Percentiles rank a stretch among this genome's conserved stretches.
Evolutionary conservation across 371 early-diverging fungal species (phyloP).

Genomic region (Batkoa obscura): DNA sequence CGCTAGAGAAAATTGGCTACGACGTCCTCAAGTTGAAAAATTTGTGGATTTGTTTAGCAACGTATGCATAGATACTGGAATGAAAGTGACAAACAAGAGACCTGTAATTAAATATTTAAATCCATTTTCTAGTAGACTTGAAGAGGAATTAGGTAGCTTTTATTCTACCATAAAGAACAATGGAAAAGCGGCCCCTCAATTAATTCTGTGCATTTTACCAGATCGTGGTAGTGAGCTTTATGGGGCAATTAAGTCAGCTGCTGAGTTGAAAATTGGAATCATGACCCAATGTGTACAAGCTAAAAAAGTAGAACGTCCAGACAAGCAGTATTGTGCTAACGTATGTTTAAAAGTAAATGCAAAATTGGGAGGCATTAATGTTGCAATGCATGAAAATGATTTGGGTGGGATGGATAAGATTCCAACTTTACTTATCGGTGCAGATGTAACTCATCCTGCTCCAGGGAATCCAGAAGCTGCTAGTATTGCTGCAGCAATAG

Average conservation of each 20-base stretch:
- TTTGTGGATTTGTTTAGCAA: conserved; percentile 29
- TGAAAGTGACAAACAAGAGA: conserved; percentile 26
- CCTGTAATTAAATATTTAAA: conserved; percentile 59
- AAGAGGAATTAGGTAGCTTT: conserved; percentile 45
- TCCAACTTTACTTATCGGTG: conserved; percentile 83
- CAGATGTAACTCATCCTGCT: conserved; percentile 83
- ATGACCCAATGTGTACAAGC: conserved; percentile 83
- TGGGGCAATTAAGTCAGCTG: conserved; percentile 82
- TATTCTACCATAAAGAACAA: conserved; percentile 46
- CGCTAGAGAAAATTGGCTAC: conserved; percentile 14
- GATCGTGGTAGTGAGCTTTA: conserved; percentile 73
- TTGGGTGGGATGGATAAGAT: conserved; percentile 44
- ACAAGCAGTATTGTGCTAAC: conserved; percentile 52
- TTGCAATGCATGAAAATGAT: conserved; percentile 19
- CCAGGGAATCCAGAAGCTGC: conserved; percentile 47
- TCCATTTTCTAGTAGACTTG: conserved; percentile 35
- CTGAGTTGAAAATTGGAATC: conserved; percentile 77
- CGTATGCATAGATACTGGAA: conserved; percentile 34
- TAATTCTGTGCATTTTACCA: conserved; percentile 66
- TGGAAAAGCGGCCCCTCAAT: conserved; percentile 51
- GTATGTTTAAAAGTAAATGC: conserved; percentile 74
- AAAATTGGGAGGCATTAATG: conserved; percentile 71
- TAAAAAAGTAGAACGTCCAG: conserved; percentile 40
- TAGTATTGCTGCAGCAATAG: conserved; percentile 77
- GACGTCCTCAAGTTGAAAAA: conserved; percentile 14